Evolutionary conservation across 2,329 filamentous ascomycete species (phyloP), one percentile per base, ranked within the genome.

Genomic region (Apiospora sp.): DNA sequence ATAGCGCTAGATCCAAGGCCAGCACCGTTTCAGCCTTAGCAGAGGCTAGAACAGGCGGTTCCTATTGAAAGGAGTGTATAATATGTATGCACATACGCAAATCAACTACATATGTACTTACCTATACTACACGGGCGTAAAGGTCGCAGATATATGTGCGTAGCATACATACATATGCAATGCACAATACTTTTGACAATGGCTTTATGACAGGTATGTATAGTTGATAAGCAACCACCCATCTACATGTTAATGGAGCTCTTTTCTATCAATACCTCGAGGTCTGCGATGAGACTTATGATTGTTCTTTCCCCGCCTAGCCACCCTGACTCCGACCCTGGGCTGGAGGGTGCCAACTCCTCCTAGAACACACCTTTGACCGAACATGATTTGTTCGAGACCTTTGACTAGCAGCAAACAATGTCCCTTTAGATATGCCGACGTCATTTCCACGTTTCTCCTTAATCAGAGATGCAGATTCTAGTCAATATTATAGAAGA

Each of bases 31-130:
- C 51, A 58, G 51, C 51, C 51, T 58, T 58, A 58, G 51, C 51
- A 34, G 27, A 58, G 51, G 51, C 27, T 58, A 58, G 27, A 58
- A 58, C 51, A 58, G 51, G 51, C 51, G 51, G 51, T 58, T 30
- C 51, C 24, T 54, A 24, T 54, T 43, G 6, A 8, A 24, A 51
- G n/a, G n/a, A n/a, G n/a, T n/a, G n/a, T n/a, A n/a, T n/a, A n/a
- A n/a, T n/a, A n/a, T 27, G 46, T 22, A 34, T 44, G 73, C 73
- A 73, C 69, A 30, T 74, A 74, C 43, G 16, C 69, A 46, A 27
- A n/a, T n/a, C n/a, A n/a, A n/a, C n/a, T n/a, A n/a, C n/a, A 13
- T 68, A 27, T 41, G 30, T 10, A 27, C 46, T 58, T 24, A 19
- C 19, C 51, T 19, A 58, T 58, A 30, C 14, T 34, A 34, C 30